phyloP scores from a whole-genome alignment of 2,329 filamentous ascomycete species.

The Dendrostoma leiphaemia region DNA sequence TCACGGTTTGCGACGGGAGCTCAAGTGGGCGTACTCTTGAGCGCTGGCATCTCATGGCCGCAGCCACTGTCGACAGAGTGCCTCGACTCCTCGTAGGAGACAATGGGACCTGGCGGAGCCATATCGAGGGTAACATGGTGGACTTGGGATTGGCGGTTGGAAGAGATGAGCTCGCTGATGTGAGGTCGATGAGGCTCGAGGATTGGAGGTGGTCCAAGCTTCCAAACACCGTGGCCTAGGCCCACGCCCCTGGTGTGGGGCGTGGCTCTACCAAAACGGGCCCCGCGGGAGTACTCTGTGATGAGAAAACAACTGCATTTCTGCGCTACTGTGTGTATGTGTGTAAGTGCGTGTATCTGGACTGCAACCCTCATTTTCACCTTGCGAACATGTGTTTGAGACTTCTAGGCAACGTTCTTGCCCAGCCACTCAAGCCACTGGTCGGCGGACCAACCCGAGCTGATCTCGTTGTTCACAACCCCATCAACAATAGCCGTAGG shows the following conservation, averaged over 20 bases:
- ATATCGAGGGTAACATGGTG: slow-evolving; percentile 13
- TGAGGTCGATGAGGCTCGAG: neutral
- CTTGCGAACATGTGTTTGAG: neutral
- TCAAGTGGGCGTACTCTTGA: neutral
- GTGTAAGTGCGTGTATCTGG: neutral
- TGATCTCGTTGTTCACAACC: slow-evolving; percentile 74
- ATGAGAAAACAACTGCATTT: neutral
- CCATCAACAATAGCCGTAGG: slow-evolving; percentile 90
- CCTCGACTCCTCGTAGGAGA: neutral
- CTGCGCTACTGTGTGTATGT: neutral
- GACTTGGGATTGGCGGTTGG: neutral
- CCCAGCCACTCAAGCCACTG: slow-evolving; percentile 86
- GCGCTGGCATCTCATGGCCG: neutral
- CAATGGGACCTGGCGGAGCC: neutral
- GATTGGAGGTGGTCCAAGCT: slow-evolving; percentile 14
- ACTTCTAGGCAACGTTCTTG: slow-evolving; percentile 44
- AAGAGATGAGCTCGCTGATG: neutral
- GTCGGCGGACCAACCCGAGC: slow-evolving; percentile 72
- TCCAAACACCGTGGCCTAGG: neutral
- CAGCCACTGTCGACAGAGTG: neutral
- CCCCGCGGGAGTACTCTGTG: neutral
- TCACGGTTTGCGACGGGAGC: slow-evolving; percentile 3
- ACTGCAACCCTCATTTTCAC: neutral
- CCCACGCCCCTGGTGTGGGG: neutral
- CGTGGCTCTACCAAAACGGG: neutral